Percentiles rank a stretch among this genome's conserved stretches.
Conservation (phyloP, 331 rosid genomes). For the Acacia concinna region DNA sequence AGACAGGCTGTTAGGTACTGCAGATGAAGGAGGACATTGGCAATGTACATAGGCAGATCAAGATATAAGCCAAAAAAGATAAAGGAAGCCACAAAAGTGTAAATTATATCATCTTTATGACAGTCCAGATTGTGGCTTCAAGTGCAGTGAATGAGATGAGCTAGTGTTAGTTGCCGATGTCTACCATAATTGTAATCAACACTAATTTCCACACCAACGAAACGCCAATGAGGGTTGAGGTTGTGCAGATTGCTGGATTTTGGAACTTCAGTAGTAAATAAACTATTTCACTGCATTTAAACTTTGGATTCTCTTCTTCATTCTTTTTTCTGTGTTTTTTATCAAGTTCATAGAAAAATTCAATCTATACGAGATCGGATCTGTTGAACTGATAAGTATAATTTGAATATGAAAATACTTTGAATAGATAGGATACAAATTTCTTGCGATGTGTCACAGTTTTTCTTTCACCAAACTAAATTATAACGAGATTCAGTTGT, state of each 20-base stretch:
- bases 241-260: background rate
- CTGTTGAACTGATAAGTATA: background rate
- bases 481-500: background rate
- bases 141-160: background rate
- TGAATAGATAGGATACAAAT: background rate
- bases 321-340: background rate
- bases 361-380: background rate
- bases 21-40: conserved; percentile 22
- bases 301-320: background rate
- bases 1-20: conserved; percentile 15
- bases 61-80: background rate
- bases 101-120: background rate
- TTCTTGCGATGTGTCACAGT: background rate
- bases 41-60: conserved; percentile 10
- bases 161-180: background rate
- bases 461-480: background rate
- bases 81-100: background rate
- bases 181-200: background rate
- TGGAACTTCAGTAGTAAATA: background rate
- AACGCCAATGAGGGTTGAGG: background rate
- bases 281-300: background rate
- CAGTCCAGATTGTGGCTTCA: background rate
- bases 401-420: background rate
- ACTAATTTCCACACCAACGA: background rate
- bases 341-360: background rate